A percentile compares a stretch with the other conserved stretches of the same genome.
These are phyloP conservation scores for Xylaria sp. DNA, from an alignment of 2,329 filamentous ascomycete genomes.

Conservation along the genomic window DNA sequence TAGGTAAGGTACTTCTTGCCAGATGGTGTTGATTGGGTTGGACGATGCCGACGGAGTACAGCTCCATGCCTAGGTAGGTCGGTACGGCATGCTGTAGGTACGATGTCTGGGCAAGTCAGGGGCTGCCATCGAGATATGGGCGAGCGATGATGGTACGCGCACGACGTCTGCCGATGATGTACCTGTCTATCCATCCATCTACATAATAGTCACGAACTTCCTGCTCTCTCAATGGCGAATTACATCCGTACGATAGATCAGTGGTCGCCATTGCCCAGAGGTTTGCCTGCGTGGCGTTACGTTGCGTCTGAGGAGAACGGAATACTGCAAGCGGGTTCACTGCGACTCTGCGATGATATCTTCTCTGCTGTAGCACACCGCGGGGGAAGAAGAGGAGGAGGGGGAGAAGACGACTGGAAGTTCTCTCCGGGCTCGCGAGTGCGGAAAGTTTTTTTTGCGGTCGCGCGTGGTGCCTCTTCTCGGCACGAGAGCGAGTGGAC, in stretches of 20 bases:
- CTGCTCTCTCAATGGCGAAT: constrained; percentile 14
- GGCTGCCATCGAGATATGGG: not conserved
- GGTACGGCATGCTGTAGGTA: too few species aligned
- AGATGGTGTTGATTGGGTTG: not conserved
- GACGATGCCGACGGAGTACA: not conserved
- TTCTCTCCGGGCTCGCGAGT: constrained; percentile 14
- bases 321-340: constrained; percentile 13
- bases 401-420: not conserved
- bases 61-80: too few species aligned
- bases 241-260: not conserved
- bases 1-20: not conserved
- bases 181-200: not conserved
- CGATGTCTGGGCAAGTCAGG: constrained; percentile 4
- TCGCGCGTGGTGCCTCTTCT: constrained; percentile 17
- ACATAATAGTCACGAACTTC: constrained; percentile 4
- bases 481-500: too few species aligned
- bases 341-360: constrained; percentile 25
- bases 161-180: not conserved
- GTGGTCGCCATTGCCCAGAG: not conserved
- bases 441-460: constrained; percentile 22
- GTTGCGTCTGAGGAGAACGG: constrained; percentile 13
- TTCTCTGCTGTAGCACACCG: constrained; percentile 17
- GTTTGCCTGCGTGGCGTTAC: constrained; percentile 11
- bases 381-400: constrained; percentile 1
- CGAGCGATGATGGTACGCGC: too few species aligned